Percentiles rank a stretch among this genome's conserved stretches.
These are phyloP conservation scores for Lumnitzera racemosa DNA, from an alignment of 345 rosid species.

Conservation along the genomic window DNA sequence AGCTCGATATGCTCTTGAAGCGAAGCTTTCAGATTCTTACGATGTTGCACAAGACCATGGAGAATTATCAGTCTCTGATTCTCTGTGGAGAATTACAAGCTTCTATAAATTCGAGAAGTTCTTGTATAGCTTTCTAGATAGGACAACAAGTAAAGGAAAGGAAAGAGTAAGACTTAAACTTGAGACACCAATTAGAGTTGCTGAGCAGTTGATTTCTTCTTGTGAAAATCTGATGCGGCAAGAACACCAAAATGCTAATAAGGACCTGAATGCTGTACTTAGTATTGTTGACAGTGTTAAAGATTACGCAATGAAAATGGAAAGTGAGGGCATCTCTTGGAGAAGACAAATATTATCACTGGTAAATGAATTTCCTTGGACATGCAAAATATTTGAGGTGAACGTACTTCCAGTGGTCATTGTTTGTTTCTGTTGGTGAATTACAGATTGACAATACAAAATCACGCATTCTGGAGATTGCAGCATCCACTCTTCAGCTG, in stretches of 20 bases:
- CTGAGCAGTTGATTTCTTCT: slow-evolving; percentile 66
- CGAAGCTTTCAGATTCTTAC: slow-evolving; percentile 53
- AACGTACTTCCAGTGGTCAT: neutral
- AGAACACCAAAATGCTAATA: slow-evolving; percentile 46
- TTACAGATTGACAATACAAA: slow-evolving; percentile 68
- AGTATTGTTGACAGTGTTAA: slow-evolving; percentile 50
- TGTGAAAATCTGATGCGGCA: slow-evolving; percentile 55
- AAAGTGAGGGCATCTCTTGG: slow-evolving; percentile 78
- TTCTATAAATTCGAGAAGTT: slow-evolving; percentile 62
- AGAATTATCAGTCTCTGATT: slow-evolving; percentile 29
- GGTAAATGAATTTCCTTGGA: slow-evolving; percentile 37
- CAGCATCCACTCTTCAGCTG: slow-evolving; percentile 65
- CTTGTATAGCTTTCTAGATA: slow-evolving; percentile 75
- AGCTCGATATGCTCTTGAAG: slow-evolving; percentile 79
- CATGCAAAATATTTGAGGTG: neutral
- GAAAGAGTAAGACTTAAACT: slow-evolving; percentile 92
- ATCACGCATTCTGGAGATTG: slow-evolving; percentile 58
- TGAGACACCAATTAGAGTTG: slow-evolving; percentile 80
- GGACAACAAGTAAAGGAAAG: slow-evolving; percentile 64
- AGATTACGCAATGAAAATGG: slow-evolving; percentile 49
- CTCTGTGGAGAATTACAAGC: slow-evolving; percentile 43
- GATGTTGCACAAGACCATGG: slow-evolving; percentile 30
- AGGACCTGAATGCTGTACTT: slow-evolving; percentile 51
- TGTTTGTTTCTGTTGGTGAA: slow-evolving; percentile 2
- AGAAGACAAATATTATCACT: slow-evolving; percentile 49